Evolutionary conservation across 2,329 filamentous ascomycete species (phyloP).

Genomic region (Periconia sp.): DNA sequence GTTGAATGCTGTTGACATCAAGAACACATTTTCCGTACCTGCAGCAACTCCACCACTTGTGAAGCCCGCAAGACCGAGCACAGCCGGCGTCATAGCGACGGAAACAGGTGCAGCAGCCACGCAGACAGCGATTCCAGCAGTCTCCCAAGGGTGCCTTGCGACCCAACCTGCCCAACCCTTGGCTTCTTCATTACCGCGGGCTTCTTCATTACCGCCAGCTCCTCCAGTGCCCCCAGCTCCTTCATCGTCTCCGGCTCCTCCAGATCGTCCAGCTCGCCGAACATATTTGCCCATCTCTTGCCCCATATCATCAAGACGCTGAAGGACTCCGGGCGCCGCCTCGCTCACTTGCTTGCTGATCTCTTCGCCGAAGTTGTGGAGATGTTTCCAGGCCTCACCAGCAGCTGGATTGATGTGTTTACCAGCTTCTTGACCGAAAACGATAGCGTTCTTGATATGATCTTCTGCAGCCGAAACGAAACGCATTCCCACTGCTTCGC

Average conservation of each 20-base stretch:
- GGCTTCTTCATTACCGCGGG: too few relatives aligned
- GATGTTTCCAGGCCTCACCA: constrained; percentile 7
- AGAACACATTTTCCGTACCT: constrained; percentile 6
- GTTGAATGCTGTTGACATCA: background rate
- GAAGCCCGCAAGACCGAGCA: constrained; percentile 12
- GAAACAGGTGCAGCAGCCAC: constrained; percentile 10
- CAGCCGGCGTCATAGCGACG: constrained; percentile 1
- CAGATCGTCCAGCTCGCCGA: too few relatives aligned
- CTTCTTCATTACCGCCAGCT: too few relatives aligned
- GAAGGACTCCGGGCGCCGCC: background rate
- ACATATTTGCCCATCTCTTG: too few relatives aligned
- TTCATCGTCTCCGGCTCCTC: too few relatives aligned
- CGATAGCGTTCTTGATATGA: constrained; percentile 1
- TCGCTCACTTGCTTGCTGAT: constrained; percentile 1
- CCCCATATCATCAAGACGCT: background rate
- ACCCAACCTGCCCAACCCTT: constrained; percentile 19
- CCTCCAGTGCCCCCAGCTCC: too few relatives aligned
- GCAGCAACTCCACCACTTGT: constrained; percentile 11
- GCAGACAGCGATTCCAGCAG: constrained; percentile 8
- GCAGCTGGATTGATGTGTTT: constrained; percentile 4
- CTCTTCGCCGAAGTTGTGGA: constrained; percentile 7
- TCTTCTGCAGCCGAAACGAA: too few relatives aligned
- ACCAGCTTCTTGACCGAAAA: constrained; percentile 6
- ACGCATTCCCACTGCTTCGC: too few relatives aligned
- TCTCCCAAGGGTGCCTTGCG: constrained; percentile 9